phyloP scores from a whole-genome alignment of 345 rosid species.

The Syzygium aqueum region DNA sequence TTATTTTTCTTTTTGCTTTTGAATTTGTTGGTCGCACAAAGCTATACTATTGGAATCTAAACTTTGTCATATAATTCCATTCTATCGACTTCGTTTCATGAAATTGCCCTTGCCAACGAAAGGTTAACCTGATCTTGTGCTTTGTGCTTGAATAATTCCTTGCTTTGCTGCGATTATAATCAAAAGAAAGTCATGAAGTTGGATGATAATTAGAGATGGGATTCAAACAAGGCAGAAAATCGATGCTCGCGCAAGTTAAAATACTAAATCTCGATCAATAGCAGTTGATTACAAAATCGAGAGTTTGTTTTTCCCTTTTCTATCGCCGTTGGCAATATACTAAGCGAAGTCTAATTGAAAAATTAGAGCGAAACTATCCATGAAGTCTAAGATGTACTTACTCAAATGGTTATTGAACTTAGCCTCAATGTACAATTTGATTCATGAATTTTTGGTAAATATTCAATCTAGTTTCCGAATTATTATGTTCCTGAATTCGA shows the following conservation, averaged over 20 bases:
- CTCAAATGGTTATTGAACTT: too few species aligned
- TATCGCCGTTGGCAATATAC: not conserved
- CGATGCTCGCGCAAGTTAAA: not conserved
- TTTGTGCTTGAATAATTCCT: not conserved
- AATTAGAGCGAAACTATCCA: not conserved
- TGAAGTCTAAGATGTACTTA: too few species aligned
- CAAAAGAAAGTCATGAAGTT: not conserved
- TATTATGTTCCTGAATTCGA: too few species aligned
- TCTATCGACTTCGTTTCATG: not conserved
- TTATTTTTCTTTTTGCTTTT: not conserved
- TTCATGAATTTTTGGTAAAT: too few species aligned
- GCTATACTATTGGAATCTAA: not conserved
- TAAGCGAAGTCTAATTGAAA: not conserved
- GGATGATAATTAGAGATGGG: not conserved
- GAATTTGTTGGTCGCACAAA: not conserved
- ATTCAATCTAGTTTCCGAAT: too few species aligned
- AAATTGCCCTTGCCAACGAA: not conserved
- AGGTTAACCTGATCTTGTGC: not conserved
- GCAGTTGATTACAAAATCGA: too few species aligned
- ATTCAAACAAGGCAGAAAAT: not conserved
- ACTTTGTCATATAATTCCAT: not conserved
- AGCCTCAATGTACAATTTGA: too few species aligned
- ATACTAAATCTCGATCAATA: not conserved
- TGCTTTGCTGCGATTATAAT: not conserved
- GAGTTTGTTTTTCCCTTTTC: not conserved